Percentiles rank a stretch among this genome's conserved stretches.
Evolutionary conservation across 352 stramenopile species (phyloP).

Genomic region (Phytopythium chamaehyphon): DNA sequence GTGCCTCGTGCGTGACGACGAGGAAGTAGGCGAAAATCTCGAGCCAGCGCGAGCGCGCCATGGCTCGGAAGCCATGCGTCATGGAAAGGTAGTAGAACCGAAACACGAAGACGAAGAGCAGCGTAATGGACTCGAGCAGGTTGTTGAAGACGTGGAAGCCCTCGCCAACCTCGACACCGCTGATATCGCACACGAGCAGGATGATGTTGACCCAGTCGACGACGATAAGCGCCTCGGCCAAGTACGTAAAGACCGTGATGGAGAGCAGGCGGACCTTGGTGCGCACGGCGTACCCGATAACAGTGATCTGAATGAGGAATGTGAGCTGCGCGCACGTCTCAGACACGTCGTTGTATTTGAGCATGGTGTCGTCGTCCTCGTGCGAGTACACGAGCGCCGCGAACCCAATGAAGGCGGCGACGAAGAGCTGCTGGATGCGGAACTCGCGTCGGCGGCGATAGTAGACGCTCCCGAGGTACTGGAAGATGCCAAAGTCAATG

Average conservation of each 20-base stretch:
- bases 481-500: constrained; percentile 6
- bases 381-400: constrained; percentile 18
- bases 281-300: constrained; percentile 18
- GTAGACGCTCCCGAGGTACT: constrained; percentile 13
- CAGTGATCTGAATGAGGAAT: constrained; percentile 26
- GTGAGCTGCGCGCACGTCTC: constrained; percentile 22
- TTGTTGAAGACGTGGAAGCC: constrained; percentile 8
- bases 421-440: constrained; percentile 7
- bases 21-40: constrained; percentile 13
- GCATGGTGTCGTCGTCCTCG: constrained; percentile 10
- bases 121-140: constrained; percentile 11
- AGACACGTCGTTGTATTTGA: constrained; percentile 22
- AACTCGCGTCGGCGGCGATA: constrained; percentile 12
- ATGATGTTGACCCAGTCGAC: constrained; percentile 7
- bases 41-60: constrained; percentile 8
- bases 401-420: constrained; percentile 17
- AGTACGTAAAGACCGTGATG: constrained; percentile 12
- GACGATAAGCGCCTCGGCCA: constrained; percentile 12
- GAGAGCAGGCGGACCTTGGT: constrained; percentile 15
- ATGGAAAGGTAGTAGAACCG: constrained; percentile 19
- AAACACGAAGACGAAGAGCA: constrained; percentile 14
- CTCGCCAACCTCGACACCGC: constrained; percentile 5
- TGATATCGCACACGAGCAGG: background rate
- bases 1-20: constrained; percentile 12
- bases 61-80: constrained; percentile 4